Evolutionary conservation across 257 asterid species (phyloP).

Genomic region (Solanum habrochaites): DNA sequence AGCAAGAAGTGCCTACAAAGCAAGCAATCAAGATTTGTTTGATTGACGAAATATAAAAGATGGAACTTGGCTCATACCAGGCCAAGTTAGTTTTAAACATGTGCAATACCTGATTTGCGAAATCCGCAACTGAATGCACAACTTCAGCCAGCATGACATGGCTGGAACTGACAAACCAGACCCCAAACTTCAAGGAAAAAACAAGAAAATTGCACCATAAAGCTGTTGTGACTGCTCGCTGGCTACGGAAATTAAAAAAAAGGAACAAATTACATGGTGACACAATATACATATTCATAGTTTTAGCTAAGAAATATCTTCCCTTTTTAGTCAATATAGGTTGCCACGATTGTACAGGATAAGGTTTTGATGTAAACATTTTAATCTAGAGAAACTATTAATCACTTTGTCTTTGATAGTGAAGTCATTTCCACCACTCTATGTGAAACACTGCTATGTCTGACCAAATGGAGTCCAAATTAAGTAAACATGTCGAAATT

Average conservation of each 20-base stretch:
- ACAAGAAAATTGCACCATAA: conserved; percentile 98
- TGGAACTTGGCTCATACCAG: background rate
- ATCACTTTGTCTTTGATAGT: background rate
- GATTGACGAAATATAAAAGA: background rate
- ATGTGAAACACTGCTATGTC: background rate
- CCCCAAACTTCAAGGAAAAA: conserved; percentile 93
- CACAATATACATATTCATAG: background rate
- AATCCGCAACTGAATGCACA: conserved; percentile 96
- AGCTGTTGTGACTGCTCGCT: conserved; percentile 96
- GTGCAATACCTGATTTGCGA: conserved; percentile 78
- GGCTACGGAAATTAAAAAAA: conserved; percentile 33
- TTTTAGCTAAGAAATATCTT: background rate
- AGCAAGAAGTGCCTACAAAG: conserved; percentile 82
- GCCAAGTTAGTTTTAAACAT: background rate
- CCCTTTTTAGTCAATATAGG: background rate
- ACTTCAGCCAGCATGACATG: conserved; percentile 95
- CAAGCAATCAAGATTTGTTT: background rate
- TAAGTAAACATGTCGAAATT: background rate
- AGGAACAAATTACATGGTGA: background rate
- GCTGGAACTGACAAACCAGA: conserved; percentile 90
- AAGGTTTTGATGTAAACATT: background rate
- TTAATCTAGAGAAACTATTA: background rate
- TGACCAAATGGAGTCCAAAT: background rate
- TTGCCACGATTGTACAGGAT: background rate
- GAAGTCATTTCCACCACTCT: background rate